These are phyloP conservation scores for Pythium brassicae DNA, from an alignment of 352 stramenopile genomes.

Conservation along the genomic window DNA sequence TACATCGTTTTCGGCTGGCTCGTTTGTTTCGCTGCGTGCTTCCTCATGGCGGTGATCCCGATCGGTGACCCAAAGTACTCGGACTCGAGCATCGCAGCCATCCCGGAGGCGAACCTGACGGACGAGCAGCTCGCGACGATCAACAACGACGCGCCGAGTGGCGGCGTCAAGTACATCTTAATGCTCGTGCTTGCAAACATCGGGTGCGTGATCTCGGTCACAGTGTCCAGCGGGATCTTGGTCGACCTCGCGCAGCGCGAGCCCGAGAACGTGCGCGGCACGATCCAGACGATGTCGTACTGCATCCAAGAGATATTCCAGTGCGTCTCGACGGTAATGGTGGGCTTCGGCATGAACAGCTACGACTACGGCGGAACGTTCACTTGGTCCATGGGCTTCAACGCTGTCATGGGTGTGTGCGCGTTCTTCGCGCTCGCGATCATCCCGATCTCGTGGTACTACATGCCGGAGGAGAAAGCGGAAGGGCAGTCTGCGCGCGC, in stretches of 20 bases:
- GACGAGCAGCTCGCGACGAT: slow-evolving; percentile 34
- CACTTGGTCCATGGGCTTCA: slow-evolving; percentile 38
- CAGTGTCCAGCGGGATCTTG: slow-evolving; percentile 37
- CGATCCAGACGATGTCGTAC: slow-evolving; percentile 55
- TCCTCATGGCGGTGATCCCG: slow-evolving; percentile 31
- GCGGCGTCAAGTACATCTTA: slow-evolving; percentile 46
- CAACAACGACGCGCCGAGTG: slow-evolving; percentile 37
- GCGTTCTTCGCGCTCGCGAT: slow-evolving; percentile 26
- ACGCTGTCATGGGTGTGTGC: slow-evolving; percentile 46
- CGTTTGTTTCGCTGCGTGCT: slow-evolving; percentile 24
- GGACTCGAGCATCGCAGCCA: slow-evolving; percentile 27
- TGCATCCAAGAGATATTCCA: slow-evolving; percentile 26
- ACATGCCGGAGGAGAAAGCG: slow-evolving; percentile 37
- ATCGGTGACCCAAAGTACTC: slow-evolving; percentile 54
- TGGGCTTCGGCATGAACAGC: slow-evolving; percentile 55
- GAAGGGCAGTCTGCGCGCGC: slow-evolving; percentile 13
- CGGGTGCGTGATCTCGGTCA: slow-evolving; percentile 47
- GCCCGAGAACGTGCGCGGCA: slow-evolving; percentile 34
- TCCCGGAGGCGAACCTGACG: slow-evolving; percentile 29
- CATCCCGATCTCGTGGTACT: slow-evolving; percentile 40
- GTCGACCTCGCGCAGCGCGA: slow-evolving; percentile 66
- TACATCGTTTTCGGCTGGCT: slow-evolving; percentile 68
- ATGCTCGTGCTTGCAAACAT: slow-evolving; percentile 64
- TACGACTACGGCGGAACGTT: slow-evolving; percentile 54
- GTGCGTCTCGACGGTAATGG: slow-evolving; percentile 41